Base-by-base conservation (phyloP, 768 basidiomycete genomes). In the Russula olivacea region DNA sequence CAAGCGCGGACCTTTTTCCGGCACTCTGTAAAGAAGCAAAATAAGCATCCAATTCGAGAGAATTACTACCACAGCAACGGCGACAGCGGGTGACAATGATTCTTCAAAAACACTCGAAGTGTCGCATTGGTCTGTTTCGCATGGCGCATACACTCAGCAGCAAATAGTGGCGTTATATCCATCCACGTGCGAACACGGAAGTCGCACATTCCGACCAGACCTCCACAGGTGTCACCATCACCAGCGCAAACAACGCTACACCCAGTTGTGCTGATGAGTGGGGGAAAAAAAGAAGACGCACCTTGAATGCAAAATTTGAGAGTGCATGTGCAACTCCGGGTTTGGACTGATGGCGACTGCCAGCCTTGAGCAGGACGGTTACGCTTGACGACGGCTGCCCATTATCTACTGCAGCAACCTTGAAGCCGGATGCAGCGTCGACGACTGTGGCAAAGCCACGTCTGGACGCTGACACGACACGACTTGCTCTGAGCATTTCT, bases 301-400 rank as follows among this genome's bases (percentile, higher is more conserved):
- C 96, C 89, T 97, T 98, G 87, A 96, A 98, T 63, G 94, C 89
- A 83, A 94, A 98, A 84, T 93, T 95, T 83, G 97, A 97, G 75
- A 98, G 82, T 65, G 85, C 88, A 79, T 96, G 91, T 2, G 96
- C 94, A 62, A 93, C 84, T 69, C 96, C 96, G 48, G 93, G 84
- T 72, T 88, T 88, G 66, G 85, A 76, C 80, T 99, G 90, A 74
- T 85, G 94, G 71, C 97, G 80, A 71, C 86, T 86, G 59, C 96
- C 96, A 60, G 92, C 96, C 76, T 94, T 96, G 75, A 97, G 85
- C 66, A 96, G 82, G 70, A 98, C 80, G 55, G 93, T 93, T 72
- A 99, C 84, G 59, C 89, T 83, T 32, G 91, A 80, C 6, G 93
- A 95, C 49, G 93, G 86, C 71, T 89, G 87, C 71, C 85, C 88